Evolutionary conservation across 1,284 basidiomycete genomes (phyloP), one percentile per base, ranked within the genome.

Genomic region (Malassezia pachydermatis): DNA sequence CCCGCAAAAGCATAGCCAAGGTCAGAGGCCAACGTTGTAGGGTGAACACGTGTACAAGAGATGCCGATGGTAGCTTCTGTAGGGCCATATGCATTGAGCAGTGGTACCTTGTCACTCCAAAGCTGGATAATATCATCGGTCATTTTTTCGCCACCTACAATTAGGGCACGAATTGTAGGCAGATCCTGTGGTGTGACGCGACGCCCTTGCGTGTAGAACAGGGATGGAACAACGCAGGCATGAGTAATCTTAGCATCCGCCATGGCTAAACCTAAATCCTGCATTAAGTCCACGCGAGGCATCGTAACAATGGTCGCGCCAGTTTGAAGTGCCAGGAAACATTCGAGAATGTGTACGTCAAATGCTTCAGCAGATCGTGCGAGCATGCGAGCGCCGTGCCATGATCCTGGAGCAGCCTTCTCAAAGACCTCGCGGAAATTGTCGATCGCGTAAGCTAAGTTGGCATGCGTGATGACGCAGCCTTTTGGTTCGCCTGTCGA

Each of bases 291-390:
- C 1, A 51, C 51, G 11, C 63, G 57, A 2, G 67, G 60, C 22
- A 62, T 67, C 2, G 62, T 68, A 24, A 68, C 66, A 36, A 70
- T 57, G 3, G 67, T 64, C 8, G 62, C 63, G 7, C 71, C 72
- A 9, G 57, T 48, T 1, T 59, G 54, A 17, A 72, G 42, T 14
- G 72, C 59, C 11, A 67, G 57, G 44, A 72, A 64, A 27, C 63
- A 55, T 54, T 73, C 72, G 23, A 68, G 51, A 19, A 73, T 54
- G 30, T 70, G 67, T 3, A 70, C 67, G 42, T 72, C 72, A 40
- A 70, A 70, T 0, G 67, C 63, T 37, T 70, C 67, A 2, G 65
- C 60, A 5, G 63, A 66, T 7, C 67, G 58, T 3, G 67, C 67
- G n/a, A 70, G 51, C 48, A 63, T 66, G 20, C 65, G 62, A 4